Percentiles rank a stretch among this genome's conserved stretches.
These are phyloP conservation scores for Abrus precatorius DNA, from an alignment of 306 rosid genomes.

Conservation along the genomic window DNA sequence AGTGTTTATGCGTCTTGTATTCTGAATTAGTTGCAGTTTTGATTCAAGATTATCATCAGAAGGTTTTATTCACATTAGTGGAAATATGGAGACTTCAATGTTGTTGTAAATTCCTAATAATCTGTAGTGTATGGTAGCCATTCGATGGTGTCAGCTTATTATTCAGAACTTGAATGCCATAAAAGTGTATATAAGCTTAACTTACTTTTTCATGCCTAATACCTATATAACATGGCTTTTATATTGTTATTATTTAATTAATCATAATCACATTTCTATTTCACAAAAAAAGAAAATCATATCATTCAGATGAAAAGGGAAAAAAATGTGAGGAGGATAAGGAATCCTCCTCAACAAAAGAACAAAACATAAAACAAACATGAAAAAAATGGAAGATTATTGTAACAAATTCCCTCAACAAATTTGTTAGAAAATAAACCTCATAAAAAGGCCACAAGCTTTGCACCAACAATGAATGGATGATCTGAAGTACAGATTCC, in stretches of 20 bases:
- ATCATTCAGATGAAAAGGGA: not conserved
- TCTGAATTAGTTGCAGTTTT: slow-evolving; percentile 24
- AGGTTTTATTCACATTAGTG: not conserved
- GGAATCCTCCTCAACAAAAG: not conserved
- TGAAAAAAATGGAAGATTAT: not conserved
- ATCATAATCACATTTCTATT: not conserved
- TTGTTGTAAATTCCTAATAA: slow-evolving; percentile 9
- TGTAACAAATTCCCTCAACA: not conserved
- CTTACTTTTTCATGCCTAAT: slow-evolving; percentile 25
- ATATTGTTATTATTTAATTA: slow-evolving; percentile 3
- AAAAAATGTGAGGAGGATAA: not conserved
- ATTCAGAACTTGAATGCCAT: slow-evolving; percentile 33
- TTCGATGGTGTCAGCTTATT: slow-evolving; percentile 1
- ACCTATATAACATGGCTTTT: not conserved
- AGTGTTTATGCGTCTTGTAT: slow-evolving; percentile 18
- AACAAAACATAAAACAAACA: not conserved
- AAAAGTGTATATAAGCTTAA: slow-evolving; percentile 8
- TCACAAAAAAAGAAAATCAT: not conserved
- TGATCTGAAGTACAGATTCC: too few species aligned
- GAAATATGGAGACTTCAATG: slow-evolving; percentile 16
- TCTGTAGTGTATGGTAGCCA: slow-evolving; percentile 3
- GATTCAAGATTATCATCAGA: slow-evolving; percentile 23
- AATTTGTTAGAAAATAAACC: not conserved
- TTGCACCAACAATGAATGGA: not conserved
- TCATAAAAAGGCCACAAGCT: not conserved